Conservation (phyloP, 352 stramenopile genomes). For the Phytophthora multivora region DNA sequence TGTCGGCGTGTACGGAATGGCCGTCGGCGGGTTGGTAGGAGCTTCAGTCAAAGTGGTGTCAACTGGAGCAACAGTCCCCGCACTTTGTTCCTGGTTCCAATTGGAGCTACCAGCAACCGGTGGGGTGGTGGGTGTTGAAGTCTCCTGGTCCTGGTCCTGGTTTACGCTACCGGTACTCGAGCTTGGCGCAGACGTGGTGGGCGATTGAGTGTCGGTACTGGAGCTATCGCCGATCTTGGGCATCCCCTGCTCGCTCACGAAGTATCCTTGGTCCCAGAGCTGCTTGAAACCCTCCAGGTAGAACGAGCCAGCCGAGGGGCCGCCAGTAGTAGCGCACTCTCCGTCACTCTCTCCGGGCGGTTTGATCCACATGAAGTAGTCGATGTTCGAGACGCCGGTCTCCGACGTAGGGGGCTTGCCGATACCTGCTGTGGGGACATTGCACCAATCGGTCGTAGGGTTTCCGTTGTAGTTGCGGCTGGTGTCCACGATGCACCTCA, state of each 20-base stretch:
- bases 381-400: conserved; percentile 46
- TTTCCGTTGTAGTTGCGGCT: conserved; percentile 59
- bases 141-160: conserved; percentile 1
- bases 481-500: conserved; percentile 66
- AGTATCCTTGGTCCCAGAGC: conserved; percentile 69
- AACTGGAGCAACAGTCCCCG: conserved; percentile 21
- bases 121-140: background rate
- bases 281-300: conserved; percentile 53
- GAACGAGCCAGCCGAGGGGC: conserved; percentile 49
- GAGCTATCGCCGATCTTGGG: conserved; percentile 20
- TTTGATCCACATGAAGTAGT: conserved; percentile 78
- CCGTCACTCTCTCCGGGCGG: conserved; percentile 64
- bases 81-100: conserved; percentile 16
- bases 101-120: conserved; percentile 15
- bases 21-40: conserved; percentile 5
- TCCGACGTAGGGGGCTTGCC: conserved; percentile 46
- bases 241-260: conserved; percentile 39
- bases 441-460: conserved; percentile 65
- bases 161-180: conserved; percentile 9
- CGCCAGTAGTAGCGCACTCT: conserved; percentile 47
- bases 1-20: conserved; percentile 2
- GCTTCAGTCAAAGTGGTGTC: conserved; percentile 10
- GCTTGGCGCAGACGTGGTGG: background rate
- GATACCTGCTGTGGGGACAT: conserved; percentile 54
- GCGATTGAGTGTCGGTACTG: background rate